phyloP scores from a whole-genome alignment of 2,329 filamentous ascomycete genomes.

The Aureobasidium sp. region DNA sequence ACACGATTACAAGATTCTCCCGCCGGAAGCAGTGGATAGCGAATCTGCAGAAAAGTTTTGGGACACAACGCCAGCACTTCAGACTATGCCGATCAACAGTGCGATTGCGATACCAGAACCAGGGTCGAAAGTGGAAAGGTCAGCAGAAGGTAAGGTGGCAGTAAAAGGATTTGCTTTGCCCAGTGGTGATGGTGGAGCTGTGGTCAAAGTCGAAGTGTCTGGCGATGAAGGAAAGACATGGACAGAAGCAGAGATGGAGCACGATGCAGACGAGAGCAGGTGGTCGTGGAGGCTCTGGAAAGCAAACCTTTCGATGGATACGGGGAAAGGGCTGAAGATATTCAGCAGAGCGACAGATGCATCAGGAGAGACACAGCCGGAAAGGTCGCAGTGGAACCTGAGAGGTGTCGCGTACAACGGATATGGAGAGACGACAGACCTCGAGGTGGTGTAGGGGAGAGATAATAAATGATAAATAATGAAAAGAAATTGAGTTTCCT shows the following conservation, averaged over 20 bases:
- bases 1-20: constrained; percentile 62
- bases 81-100: constrained; percentile 62
- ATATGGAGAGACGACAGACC: constrained; percentile 47
- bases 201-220: constrained; percentile 61
- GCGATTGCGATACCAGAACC: constrained; percentile 48
- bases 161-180: constrained; percentile 61
- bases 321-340: constrained; percentile 44
- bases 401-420: constrained; percentile 56
- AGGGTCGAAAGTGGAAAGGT: constrained; percentile 21
- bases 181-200: constrained; percentile 58
- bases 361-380: constrained; percentile 60
- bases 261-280: constrained; percentile 42
- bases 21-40: constrained; percentile 51
- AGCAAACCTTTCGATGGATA: constrained; percentile 35
- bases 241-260: constrained; percentile 55
- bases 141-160: constrained; percentile 21
- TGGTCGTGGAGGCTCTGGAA: constrained; percentile 63
- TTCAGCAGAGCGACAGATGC: constrained; percentile 62
- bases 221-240: constrained; percentile 57
- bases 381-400: constrained; percentile 52
- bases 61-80: constrained; percentile 49
- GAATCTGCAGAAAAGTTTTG: constrained; percentile 53
- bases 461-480: not conserved
- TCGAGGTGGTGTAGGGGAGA: constrained; percentile 36
- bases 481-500: not conserved